Evolutionary conservation across 1,139 yeast species (phyloP), one percentile per base, ranked within the genome.

Genomic region (Protomyces gravidus): DNA sequence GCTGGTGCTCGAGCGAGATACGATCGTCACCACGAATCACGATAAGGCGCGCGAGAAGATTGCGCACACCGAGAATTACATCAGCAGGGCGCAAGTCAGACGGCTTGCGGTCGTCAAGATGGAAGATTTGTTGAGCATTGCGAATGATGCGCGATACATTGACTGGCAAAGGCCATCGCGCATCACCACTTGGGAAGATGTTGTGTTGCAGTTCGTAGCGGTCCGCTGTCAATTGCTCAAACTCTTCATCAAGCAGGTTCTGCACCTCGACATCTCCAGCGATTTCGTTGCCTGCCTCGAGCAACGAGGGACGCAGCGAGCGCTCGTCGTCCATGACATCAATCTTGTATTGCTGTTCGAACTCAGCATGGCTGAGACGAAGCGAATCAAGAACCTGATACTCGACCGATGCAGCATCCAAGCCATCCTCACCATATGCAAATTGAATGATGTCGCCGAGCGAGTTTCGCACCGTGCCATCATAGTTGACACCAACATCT

Each of bases 401-500:
- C 73, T 94, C 99, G 63, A 94, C 97, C 72, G 89, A 95, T 36
- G 97, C 87, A 69, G 96, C 98, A 77, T 94, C 99, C 69, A 94
- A 79, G 75, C 99, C 99, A 76, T 94, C 99, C 74, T 94, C 99
- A 78, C 99, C 99, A 70, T 94, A 94, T 63, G 90, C 82, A 74
- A 94, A 92, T 76, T 94, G 97, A 68, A 94, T 86, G 65, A 94
- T 82, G 72, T 90, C 97, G 70, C 98, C 98, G 65, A 92, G 78
- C 1, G 99, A 94, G 73, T 94, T 94, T 78, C 99, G 85, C 0
- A 97, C 90, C 5, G 98, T 90, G 72, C 97, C 97, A 78, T 94
- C 99, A 69, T 94, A 94, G 71, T 90, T 97, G 49, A 92, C 98
- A 96, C 90, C 90, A 65, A 94, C 90, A 78, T 94, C 99, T 74